Base-by-base conservation (phyloP, 2,329 filamentous ascomycete genomes). In the Aspergillus udagawae region DNA sequence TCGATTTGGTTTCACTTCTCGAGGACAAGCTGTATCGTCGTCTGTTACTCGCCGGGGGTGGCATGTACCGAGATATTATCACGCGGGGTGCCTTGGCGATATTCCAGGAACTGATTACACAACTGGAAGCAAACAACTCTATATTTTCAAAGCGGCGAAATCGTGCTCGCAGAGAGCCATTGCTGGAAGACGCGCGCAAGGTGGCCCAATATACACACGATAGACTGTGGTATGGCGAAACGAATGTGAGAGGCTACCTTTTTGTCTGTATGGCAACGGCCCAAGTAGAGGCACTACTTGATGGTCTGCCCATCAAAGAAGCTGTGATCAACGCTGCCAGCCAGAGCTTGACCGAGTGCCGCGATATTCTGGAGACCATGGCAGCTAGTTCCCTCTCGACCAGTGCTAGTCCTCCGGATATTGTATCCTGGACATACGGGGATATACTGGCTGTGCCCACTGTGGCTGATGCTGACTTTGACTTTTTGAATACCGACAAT, bases 231-330 rank as follows among this genome's bases (percentile, higher is more conserved):
- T 50, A 63, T 17, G 70, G 72, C 2, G 71, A 74, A 48, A 73
- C 68, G 0, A 73, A 70, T 55, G 62, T 73, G 6, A 73, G 71
- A 52, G 52, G 50, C 5, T 70, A 72, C 44, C 55, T 71, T 29
- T 70, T 64, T 49, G 28, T 70, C 6, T 63, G 58, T 28, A 68
- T 72, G 63, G 55, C 62, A 32, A 42, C 67, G 48, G 67, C 63
- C 4, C 66, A 67, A 21, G 60, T 56, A 0, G 63, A 65, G 48
- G 65, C 61, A 17, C 50, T 54, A 10, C 52, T 66, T 12, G 51
- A 56, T 7, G 60, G 57, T 0, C 14, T 20, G 3, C 53, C 56
- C 1, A 14, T 44, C 1, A 49, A 63, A 2, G 58, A 54, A 32
- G 53, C 48, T 9, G 47, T 57, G 23, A 10, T 52, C 7, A 52